phyloP scores from a whole-genome alignment of 2,329 filamentous ascomycete genomes.

The Aspergillus sp. region DNA sequence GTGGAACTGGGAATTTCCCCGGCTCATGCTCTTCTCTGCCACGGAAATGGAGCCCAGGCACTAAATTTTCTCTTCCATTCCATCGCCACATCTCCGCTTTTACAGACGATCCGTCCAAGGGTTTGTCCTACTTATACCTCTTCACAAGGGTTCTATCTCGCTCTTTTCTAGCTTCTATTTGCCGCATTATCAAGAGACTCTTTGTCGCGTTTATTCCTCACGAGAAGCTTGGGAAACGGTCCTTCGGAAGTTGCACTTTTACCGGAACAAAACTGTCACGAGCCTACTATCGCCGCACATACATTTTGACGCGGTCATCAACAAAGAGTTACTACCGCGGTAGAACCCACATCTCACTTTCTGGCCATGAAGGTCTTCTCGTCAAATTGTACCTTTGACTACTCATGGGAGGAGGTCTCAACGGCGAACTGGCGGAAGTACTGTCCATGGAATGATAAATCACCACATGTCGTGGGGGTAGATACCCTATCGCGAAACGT shows the following conservation, averaged over 20 bases:
- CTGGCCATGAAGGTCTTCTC: conserved; percentile 90
- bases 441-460: conserved; percentile 98
- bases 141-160: neutral
- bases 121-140: neutral
- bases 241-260: neutral
- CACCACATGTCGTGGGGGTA: conserved; percentile 93
- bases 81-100: conserved; percentile 24
- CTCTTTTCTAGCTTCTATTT: neutral
- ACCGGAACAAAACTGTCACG: neutral
- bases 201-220: neutral
- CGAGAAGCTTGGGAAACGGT: neutral
- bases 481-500: conserved; percentile 81
- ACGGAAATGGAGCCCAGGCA: conserved; percentile 9
- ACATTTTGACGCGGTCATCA: neutral
- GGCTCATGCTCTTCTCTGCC: conserved; percentile 11
- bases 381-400: conserved; percentile 87
- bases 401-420: conserved; percentile 98
- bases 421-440: conserved; percentile 99
- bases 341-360: conserved; percentile 11
- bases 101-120: conserved; percentile 4
- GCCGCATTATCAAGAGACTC: neutral
- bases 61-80: conserved; percentile 25
- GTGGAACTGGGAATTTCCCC: conserved; percentile 16
- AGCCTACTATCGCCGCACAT: neutral
- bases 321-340: neutral